Evolutionary conservation across 495 filamentous ascomycete species (phyloP), one percentile per base, ranked within the genome.

Genomic region (Hypoxylon lienhwacheense): DNA sequence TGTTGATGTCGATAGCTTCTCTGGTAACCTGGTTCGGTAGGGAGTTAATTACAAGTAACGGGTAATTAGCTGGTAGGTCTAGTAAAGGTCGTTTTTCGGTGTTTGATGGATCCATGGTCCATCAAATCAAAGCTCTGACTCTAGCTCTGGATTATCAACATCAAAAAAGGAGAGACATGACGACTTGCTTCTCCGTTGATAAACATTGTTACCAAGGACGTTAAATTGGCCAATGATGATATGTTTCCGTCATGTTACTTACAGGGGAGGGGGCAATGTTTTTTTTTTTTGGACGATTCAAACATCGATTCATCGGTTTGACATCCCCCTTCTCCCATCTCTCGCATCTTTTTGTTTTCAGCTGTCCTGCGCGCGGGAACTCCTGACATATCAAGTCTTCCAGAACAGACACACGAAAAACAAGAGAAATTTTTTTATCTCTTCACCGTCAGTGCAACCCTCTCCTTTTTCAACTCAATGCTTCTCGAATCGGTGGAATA

Each of bases 361-460:
- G n/a, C n/a, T n/a, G n/a, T n/a, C n/a, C n/a, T n/a, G n/a, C n/a
- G n/a, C n/a, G n/a, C n/a, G n/a, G n/a, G n/a, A n/a, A n/a, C n/a
- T n/a, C n/a, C n/a, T n/a, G n/a, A n/a, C n/a, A n/a, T n/a, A n/a
- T n/a, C n/a, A n/a, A n/a, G n/a, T n/a, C n/a, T n/a, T n/a, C n/a
- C n/a, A n/a, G n/a, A n/a, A n/a, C n/a, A n/a, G n/a, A n/a, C n/a
- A n/a, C n/a, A n/a, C n/a, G n/a, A n/a, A n/a, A n/a, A n/a, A n/a
- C n/a, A n/a, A n/a, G n/a, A n/a, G n/a, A n/a, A n/a, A n/a, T n/a
- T n/a, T n/a, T n/a, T n/a, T n/a, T n/a, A n/a, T n/a, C n/a, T n/a
- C 17, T 14, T 47, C 24, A 8, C 35, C 46, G 47, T 51, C 51
- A 40, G 49, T 45, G 39, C 56, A 40, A 50, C 49, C 15, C 46